Conservation (phyloP, 345 rosid genomes). For the Citropsis articulata region DNA sequence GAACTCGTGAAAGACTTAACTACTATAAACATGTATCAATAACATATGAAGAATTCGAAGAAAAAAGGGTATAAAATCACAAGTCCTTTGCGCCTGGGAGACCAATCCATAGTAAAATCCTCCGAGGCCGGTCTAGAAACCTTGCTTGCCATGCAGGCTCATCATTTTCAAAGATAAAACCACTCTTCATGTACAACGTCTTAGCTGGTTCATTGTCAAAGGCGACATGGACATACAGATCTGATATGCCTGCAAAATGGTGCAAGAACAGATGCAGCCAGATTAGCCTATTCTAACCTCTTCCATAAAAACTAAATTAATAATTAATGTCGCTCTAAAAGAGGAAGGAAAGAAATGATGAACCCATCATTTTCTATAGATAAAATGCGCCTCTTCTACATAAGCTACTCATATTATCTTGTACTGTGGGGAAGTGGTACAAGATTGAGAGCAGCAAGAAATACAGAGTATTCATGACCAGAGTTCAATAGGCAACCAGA, state of each 20-base stretch:
- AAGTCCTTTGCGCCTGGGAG: constrained; percentile 28
- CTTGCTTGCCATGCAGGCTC: constrained; percentile 99
- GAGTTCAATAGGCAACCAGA: background rate
- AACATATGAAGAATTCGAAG: background rate
- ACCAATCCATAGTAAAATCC: constrained; percentile 72
- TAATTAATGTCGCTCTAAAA: background rate
- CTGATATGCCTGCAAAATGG: constrained; percentile 69
- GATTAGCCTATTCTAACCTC: background rate
- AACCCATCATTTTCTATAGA: background rate
- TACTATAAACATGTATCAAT: background rate
- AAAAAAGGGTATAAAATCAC: constrained; percentile 11
- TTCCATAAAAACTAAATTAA: background rate
- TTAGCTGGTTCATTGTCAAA: constrained; percentile 78
- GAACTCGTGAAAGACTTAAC: background rate
- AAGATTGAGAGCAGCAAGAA: background rate
- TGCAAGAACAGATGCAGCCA: background rate
- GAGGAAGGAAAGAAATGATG: background rate
- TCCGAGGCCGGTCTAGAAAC: constrained; percentile 72
- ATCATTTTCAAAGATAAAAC: constrained; percentile 60
- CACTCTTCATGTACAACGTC: constrained; percentile 72
- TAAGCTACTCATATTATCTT: background rate
- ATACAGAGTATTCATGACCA: background rate
- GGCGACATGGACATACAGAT: constrained; percentile 89
- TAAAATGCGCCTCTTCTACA: background rate
- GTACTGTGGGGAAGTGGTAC: background rate